Percentiles rank a stretch among this genome's conserved stretches.
These are phyloP conservation scores for Ustilago sp. DNA, from an alignment of 1,284 basidiomycete species.

Conservation along the genomic window DNA sequence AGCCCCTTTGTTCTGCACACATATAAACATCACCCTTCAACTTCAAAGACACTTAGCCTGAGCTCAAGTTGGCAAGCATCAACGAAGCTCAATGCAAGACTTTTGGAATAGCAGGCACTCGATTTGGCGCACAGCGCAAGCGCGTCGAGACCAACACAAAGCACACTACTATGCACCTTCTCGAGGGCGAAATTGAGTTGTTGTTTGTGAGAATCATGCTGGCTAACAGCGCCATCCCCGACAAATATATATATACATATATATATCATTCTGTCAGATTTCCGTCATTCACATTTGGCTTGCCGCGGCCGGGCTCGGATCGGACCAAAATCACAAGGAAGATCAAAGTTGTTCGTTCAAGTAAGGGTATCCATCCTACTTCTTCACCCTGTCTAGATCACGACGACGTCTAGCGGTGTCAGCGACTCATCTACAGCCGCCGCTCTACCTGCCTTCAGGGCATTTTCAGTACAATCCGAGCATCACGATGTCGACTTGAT, in stretches of 20 bases:
- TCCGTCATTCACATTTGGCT: neutral
- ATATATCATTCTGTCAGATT: too few relatives aligned
- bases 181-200: neutral
- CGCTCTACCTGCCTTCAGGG: neutral
- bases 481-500: conserved; percentile 7
- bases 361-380: neutral
- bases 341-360: conserved; percentile 11
- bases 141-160: conserved; percentile 9
- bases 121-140: neutral
- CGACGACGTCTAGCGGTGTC: neutral
- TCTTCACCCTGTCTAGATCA: neutral
- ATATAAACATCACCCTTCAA: neutral
- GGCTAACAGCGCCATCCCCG: neutral
- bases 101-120: neutral
- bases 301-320: conserved; percentile 21
- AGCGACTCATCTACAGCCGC: neutral
- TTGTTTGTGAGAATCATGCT: neutral
- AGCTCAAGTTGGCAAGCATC: neutral
- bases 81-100: neutral
- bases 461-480: neutral
- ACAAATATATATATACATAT: conserved; percentile 2
- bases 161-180: neutral
- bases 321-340: conserved; percentile 13
- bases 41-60: neutral
- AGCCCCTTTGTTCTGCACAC: conserved; percentile 2